Conservation (phyloP, 2,329 filamentous ascomycete species). For the Trichoderma atrobrunneum region DNA sequence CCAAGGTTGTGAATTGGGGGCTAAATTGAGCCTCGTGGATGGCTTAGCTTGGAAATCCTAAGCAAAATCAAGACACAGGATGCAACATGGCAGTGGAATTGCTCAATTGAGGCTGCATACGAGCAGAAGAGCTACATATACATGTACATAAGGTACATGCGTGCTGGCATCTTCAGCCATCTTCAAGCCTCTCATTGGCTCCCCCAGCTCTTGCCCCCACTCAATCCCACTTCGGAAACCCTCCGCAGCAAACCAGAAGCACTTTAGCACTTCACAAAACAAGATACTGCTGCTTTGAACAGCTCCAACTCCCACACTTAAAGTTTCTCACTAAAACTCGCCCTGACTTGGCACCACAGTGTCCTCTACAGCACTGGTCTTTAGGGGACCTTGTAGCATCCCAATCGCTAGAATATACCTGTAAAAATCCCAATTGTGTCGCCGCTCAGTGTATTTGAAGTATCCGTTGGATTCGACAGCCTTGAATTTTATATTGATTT, state of each 20-base stretch:
- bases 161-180: not conserved
- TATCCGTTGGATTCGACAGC: not conserved
- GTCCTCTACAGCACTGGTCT: not conserved
- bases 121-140: not conserved
- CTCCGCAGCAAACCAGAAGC: not conserved
- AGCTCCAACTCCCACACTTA: not conserved
- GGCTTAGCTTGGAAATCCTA: not conserved
- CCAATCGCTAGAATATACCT: not conserved
- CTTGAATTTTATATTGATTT: not conserved
- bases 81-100: not conserved
- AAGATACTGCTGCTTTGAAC: not conserved
- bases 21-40: not conserved
- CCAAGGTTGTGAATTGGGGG: too few species aligned
- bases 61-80: not conserved
- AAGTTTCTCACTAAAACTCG: not conserved
- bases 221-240: not conserved
- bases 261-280: not conserved
- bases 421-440: not conserved
- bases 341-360: not conserved
- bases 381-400: not conserved
- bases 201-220: not conserved
- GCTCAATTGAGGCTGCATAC: not conserved
- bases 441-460: not conserved
- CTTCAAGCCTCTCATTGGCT: not conserved
- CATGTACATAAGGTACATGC: not conserved